Conservation (phyloP, 2,329 filamentous ascomycete genomes). For the Pseudogymnoascus sp. region DNA sequence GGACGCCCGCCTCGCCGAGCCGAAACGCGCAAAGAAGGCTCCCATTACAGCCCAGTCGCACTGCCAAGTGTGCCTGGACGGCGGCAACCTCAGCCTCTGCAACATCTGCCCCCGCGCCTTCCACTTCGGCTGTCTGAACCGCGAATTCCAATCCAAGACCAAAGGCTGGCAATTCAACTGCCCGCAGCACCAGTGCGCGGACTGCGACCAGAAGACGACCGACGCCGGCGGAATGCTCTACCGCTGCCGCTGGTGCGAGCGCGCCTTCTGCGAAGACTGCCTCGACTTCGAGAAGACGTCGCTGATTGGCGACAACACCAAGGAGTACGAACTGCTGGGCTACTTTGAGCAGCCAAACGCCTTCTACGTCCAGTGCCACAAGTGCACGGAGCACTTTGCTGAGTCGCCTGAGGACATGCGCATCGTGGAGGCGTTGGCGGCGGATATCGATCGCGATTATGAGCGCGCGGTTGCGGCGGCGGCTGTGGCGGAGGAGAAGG, state of each 20-base stretch:
- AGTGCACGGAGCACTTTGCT: constrained; percentile 33
- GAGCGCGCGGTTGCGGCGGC: constrained; percentile 9
- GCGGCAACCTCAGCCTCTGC: constrained; percentile 40
- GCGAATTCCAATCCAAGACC: constrained; percentile 33
- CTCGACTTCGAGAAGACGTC: constrained; percentile 42
- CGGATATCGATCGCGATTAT: constrained; percentile 19
- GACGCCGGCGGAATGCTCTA: constrained; percentile 35
- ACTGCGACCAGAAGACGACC: constrained; percentile 43
- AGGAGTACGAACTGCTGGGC: constrained; percentile 43
- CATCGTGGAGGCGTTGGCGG: constrained; percentile 23
- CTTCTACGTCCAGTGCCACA: constrained; percentile 44
- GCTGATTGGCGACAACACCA: constrained; percentile 43
- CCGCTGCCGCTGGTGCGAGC: constrained; percentile 47
- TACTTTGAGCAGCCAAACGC: constrained; percentile 35
- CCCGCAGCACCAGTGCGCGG: constrained; percentile 45
- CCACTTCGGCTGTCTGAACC: constrained; percentile 42
- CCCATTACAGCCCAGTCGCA: constrained; percentile 39
- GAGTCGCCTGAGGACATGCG: constrained; percentile 22
- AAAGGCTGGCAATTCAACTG: constrained; percentile 43
- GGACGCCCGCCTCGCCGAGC: constrained; percentile 42
- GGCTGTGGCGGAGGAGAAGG: background rate
- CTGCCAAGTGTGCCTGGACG: constrained; percentile 45
- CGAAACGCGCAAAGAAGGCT: constrained; percentile 39
- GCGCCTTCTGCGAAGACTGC: constrained; percentile 51
- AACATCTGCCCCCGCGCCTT: constrained; percentile 46